Conservation (phyloP, 169 alveolate species). For the Cystoisospora suis region DNA sequence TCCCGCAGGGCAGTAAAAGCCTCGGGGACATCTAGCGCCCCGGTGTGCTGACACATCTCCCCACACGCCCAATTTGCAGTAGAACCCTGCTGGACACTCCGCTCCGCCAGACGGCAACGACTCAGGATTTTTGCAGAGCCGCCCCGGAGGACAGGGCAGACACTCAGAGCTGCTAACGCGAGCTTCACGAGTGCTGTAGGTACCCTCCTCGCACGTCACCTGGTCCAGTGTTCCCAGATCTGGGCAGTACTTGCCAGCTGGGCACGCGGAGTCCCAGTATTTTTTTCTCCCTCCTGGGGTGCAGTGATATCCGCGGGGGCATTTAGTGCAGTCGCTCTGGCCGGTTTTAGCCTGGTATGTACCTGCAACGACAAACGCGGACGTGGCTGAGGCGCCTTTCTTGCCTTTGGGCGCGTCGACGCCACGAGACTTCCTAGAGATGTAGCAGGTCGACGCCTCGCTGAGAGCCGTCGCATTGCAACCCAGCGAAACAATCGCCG, state of each 20-base stretch:
- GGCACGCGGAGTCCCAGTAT: not conserved
- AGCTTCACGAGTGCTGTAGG: not conserved
- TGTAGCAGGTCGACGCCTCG: not conserved
- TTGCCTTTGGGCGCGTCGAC: not conserved
- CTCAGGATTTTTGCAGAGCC: not conserved
- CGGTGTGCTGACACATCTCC: too few species aligned
- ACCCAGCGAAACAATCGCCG: not conserved
- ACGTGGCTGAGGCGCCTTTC: not conserved
- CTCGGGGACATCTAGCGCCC: not conserved
- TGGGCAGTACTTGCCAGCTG: not conserved
- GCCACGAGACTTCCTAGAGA: not conserved
- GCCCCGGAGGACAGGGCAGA: not conserved
- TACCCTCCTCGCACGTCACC: constrained; percentile 9
- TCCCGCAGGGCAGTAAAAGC: constrained; percentile 19
- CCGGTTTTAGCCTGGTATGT: constrained; percentile 9
- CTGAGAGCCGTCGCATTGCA: not conserved
- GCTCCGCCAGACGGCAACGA: not conserved
- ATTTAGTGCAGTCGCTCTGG: not conserved
- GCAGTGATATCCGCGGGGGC: constrained; percentile 21
- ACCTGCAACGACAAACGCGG: not conserved
- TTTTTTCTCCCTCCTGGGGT: not conserved
- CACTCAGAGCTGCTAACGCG: not conserved
- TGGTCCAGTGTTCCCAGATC: not conserved
- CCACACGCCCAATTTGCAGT: too few species aligned
- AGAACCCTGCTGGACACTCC: constrained; percentile 9